These are phyloP conservation scores for Gynochthodes officinalis DNA, from an alignment of 257 asterid species.

Conservation along the genomic window DNA sequence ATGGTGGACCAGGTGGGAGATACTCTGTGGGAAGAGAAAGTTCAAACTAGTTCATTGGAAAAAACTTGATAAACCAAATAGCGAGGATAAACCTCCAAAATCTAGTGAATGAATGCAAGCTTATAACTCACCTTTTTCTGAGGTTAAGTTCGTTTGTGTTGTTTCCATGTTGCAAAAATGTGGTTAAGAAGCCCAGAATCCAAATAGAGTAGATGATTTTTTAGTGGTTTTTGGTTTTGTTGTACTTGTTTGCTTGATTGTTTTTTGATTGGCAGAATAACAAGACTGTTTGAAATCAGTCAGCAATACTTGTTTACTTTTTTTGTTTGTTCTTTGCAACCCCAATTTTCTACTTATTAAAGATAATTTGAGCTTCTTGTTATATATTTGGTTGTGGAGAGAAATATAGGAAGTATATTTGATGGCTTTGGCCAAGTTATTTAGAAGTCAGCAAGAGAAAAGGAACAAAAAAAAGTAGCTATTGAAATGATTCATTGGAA, in stretches of 20 bases:
- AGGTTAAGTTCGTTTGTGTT: not conserved
- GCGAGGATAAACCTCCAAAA: too few relatives aligned
- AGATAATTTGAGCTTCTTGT: not conserved
- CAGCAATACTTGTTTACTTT: not conserved
- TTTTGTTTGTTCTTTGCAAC: not conserved
- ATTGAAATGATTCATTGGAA: not conserved
- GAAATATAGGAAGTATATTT: not conserved
- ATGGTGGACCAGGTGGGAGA: not conserved
- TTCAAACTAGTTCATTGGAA: slow-evolving; percentile 3
- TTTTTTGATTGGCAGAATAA: not conserved
- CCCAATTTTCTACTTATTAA: not conserved
- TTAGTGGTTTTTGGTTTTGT: not conserved
- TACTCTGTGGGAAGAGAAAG: not conserved
- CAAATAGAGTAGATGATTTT: not conserved
- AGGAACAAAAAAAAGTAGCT: not conserved
- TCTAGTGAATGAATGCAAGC: too few relatives aligned
- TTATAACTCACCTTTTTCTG: too few relatives aligned
- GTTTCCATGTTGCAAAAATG: not conserved
- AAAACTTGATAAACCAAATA: not conserved
- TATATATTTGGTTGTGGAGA: not conserved
- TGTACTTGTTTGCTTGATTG: not conserved
- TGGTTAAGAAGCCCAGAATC: not conserved
- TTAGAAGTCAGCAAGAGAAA: not conserved
- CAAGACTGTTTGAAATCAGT: not conserved
- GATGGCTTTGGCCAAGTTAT: not conserved